Evolutionary conservation across 768 basidiomycete species (phyloP).

Genomic region (Termitomyces bulborhizus): DNA sequence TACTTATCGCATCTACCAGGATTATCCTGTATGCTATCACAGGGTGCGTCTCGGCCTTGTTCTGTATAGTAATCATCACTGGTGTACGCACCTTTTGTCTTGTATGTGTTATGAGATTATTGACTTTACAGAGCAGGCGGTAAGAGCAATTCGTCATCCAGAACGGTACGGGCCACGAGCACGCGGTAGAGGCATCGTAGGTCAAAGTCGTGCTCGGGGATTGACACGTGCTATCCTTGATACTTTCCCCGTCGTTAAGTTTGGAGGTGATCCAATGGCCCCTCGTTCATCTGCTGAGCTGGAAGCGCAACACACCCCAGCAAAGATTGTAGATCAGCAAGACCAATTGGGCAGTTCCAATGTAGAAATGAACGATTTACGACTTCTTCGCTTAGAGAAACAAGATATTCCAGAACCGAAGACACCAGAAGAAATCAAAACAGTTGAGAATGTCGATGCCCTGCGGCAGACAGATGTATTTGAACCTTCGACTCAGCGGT

Average conservation of each 20-base stretch:
- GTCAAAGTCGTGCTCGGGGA: conserved; percentile 73
- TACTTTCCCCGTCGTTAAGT: conserved; percentile 93
- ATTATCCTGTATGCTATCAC: conserved; percentile 84
- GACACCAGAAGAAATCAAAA: neutral
- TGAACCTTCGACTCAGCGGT: neutral
- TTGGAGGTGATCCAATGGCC: conserved; percentile 31
- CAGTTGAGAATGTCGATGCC: neutral
- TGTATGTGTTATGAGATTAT: neutral
- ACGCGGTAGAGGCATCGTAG: conserved; percentile 30
- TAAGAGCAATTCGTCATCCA: conserved; percentile 80
- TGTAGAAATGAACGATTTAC: conserved; percentile 15
- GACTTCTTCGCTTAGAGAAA: conserved; percentile 6
- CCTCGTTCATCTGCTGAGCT: neutral
- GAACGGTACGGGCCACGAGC: conserved; percentile 84
- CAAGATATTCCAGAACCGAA: neutral
- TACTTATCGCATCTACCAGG: conserved; percentile 32
- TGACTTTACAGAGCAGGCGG: conserved; percentile 41
- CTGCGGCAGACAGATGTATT: neutral
- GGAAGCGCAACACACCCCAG: neutral
- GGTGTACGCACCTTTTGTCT: conserved; percentile 48
- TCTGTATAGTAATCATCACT: conserved; percentile 78
- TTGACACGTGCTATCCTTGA: conserved; percentile 91
- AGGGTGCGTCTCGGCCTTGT: conserved; percentile 80
- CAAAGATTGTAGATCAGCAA: conserved; percentile 24
- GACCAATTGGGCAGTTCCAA: neutral